Conservation (phyloP, 2,329 filamentous ascomycete species). For the Colletotrichum australisinense region DNA sequence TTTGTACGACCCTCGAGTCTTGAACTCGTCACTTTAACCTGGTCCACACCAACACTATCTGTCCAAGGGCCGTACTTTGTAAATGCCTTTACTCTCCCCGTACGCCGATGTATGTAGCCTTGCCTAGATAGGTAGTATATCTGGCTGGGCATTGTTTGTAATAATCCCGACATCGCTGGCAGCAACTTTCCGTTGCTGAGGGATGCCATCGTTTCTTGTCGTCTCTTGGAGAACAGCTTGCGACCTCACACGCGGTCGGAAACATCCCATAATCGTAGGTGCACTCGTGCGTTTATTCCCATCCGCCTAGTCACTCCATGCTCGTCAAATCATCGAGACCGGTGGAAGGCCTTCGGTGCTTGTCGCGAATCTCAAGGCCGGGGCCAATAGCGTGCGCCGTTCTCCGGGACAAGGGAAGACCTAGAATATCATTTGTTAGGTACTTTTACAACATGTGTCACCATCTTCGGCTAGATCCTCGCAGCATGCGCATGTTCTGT, state of each 20-base stretch:
- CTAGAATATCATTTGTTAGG: slow-evolving; percentile 45
- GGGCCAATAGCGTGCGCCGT: slow-evolving; percentile 78
- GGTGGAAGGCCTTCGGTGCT: slow-evolving; percentile 66
- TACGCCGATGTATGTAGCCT: slow-evolving; percentile 17
- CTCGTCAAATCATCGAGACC: slow-evolving; percentile 75
- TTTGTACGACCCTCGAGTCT: slow-evolving; percentile 10
- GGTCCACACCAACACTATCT: slow-evolving; percentile 5
- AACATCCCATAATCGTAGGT: background rate
- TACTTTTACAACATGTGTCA: background rate
- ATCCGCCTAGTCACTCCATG: slow-evolving; percentile 65
- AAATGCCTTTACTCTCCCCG: slow-evolving; percentile 5
- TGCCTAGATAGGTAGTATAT: background rate
- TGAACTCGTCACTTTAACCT: background rate
- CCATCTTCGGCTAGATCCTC: background rate
- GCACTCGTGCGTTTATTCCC: slow-evolving; percentile 16
- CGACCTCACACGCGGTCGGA: background rate
- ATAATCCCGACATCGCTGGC: background rate
- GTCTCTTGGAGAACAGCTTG: background rate
- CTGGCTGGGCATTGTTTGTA: background rate
- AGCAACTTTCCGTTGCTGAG: background rate
- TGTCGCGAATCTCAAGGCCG: slow-evolving; percentile 83
- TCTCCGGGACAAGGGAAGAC: slow-evolving; percentile 70
- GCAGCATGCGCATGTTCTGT: background rate
- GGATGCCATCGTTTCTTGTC: background rate
- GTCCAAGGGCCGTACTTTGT: slow-evolving; percentile 14